phyloP scores from a whole-genome alignment of 2,329 filamentous ascomycete genomes.

The Colletotrichum eremochloae region DNA sequence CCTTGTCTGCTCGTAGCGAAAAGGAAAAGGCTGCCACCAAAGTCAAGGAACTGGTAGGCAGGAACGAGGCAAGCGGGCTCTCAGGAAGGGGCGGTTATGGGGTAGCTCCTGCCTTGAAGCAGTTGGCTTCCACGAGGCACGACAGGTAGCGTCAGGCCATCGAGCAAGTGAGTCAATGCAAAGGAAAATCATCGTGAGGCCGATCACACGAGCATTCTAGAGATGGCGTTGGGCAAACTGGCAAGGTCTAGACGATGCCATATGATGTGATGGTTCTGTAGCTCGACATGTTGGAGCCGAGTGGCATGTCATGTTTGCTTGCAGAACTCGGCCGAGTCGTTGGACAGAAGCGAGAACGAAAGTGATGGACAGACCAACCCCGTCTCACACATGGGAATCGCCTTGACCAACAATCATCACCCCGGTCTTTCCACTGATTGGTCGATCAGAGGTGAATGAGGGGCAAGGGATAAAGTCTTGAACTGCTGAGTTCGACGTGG shows the following conservation, averaged over 20 bases:
- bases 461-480: background rate
- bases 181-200: background rate
- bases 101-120: background rate
- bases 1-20: background rate
- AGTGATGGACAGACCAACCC: background rate
- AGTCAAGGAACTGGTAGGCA: accelerated
- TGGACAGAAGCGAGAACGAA: background rate
- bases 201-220: background rate
- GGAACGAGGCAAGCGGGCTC: no score
- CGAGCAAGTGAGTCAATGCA: background rate
- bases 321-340: background rate
- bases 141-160: background rate
- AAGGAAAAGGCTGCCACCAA: background rate
- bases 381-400: background rate
- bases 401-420: background rate
- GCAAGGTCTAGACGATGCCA: no score
- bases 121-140: no score
- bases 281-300: background rate
- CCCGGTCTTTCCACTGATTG: background rate
- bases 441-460: background rate
- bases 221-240: background rate
- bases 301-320: background rate
- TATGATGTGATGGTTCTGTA: background rate
- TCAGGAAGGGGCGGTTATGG: background rate
- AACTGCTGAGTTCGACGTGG: background rate